Evolutionary conservation across 2,329 filamentous ascomycete species (phyloP).

Genomic region (Hirsutella rhossiliensis): DNA sequence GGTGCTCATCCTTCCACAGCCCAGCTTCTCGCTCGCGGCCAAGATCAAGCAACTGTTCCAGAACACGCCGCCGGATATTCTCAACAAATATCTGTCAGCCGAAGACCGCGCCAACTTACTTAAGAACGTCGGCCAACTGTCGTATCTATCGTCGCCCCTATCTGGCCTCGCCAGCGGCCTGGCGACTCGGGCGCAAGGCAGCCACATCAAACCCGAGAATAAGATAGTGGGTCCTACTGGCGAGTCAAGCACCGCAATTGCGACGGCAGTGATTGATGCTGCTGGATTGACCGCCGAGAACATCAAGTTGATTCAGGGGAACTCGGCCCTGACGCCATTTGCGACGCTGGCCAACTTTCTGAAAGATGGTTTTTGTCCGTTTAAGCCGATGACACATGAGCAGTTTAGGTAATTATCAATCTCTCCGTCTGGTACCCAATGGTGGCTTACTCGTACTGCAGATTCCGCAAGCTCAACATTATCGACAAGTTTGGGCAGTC

Average conservation of each 20-base stretch:
- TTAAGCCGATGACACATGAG: slow-evolving; percentile 35
- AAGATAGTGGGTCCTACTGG: slow-evolving; percentile 7
- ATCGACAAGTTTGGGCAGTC: slow-evolving; percentile 37
- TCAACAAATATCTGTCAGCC: slow-evolving; percentile 5
- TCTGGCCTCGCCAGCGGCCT: slow-evolving; percentile 19
- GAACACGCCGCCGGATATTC: slow-evolving; percentile 11
- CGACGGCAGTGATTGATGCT: slow-evolving; percentile 2
- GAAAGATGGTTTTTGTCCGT: slow-evolving; percentile 14
- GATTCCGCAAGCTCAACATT: slow-evolving; percentile 32
- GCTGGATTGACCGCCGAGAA: slow-evolving; percentile 9
- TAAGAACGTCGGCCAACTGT: slow-evolving; percentile 3
- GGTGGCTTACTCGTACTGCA: not conserved
- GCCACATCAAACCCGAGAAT: slow-evolving; percentile 25
- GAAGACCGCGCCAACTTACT: slow-evolving; percentile 4
- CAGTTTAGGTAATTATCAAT: slow-evolving; percentile 20
- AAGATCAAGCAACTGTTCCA: slow-evolving; percentile 21
- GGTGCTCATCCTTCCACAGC: slow-evolving; percentile 26
- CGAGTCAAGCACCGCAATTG: not conserved
- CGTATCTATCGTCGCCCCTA: slow-evolving; percentile 17
- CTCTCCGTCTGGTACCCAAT: not conserved
- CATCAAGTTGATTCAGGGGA: slow-evolving; percentile 11
- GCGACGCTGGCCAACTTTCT: slow-evolving; percentile 12
- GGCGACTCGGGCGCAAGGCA: slow-evolving; percentile 20
- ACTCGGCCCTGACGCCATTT: slow-evolving; percentile 22
- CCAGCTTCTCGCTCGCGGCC: slow-evolving; percentile 18